Conservation (phyloP, 2,329 filamentous ascomycete species). For the Dactylonectria estremocensis region DNA sequence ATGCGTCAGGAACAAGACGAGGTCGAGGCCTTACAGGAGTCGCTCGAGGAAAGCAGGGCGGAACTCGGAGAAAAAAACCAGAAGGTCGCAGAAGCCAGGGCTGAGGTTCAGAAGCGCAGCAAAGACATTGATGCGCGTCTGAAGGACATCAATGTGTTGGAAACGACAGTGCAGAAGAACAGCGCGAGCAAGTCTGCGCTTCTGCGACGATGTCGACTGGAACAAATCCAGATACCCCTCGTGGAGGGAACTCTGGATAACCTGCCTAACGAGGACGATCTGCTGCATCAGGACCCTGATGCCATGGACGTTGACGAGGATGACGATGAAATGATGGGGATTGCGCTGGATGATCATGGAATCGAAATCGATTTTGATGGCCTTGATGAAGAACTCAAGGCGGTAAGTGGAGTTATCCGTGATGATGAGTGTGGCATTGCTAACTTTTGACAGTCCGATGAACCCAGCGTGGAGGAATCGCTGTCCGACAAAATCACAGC, state of each 20-base stretch:
- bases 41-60: constrained; percentile 77
- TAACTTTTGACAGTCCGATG: constrained; percentile 70
- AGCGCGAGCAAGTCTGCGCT: constrained; percentile 87
- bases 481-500: constrained; percentile 84
- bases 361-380: constrained; percentile 90
- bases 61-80: constrained; percentile 79
- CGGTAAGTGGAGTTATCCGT: constrained; percentile 65
- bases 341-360: constrained; percentile 88
- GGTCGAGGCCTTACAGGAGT: constrained; percentile 81
- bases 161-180: constrained; percentile 88
- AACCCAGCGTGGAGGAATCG: constrained; percentile 79
- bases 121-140: constrained; percentile 83
- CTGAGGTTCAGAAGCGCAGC: constrained; percentile 86
- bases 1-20: constrained; percentile 82
- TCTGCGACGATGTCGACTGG: constrained; percentile 90
- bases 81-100: constrained; percentile 82
- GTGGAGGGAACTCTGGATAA: constrained; percentile 83
- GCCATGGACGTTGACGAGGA: constrained; percentile 92
- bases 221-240: constrained; percentile 91
- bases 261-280: constrained; percentile 87
- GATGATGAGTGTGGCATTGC: constrained; percentile 17
- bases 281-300: constrained; percentile 84
- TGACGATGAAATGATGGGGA: constrained; percentile 71
- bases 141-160: constrained; percentile 83
- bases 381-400: constrained; percentile 86